Evolutionary conservation across 2,329 filamentous ascomycete genomes (phyloP), one percentile per base, ranked within the genome.

Genomic region (Nemania sp.): DNA sequence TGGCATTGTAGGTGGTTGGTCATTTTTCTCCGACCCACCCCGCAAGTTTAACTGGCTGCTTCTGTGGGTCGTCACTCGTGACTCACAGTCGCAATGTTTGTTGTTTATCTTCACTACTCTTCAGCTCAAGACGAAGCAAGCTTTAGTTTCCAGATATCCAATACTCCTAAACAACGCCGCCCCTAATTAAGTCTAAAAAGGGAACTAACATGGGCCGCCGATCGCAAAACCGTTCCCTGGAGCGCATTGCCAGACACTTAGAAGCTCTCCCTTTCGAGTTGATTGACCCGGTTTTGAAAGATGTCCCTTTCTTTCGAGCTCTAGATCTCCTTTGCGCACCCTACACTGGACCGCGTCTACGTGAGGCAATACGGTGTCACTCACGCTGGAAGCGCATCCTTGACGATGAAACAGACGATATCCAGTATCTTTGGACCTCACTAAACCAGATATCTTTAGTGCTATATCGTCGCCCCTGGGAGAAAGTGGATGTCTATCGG

Each of bases 201-300:
- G 7, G 13, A 29, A 18, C 5, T n/a, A 47, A 5, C 53, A 58
- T 64, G 62, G 45, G 52, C 10, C n/a, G n/a, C 20, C 18, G 11
- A 58, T 15, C 18, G 3, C 27, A 38, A 24, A 32, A 53, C 32
- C 29, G 26, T 38, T 24, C 27, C 29, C 61, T 64, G 15, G 35
- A 26, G 41, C 51, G 62, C 35, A 51, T 65, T 26, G 66, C 52
- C 32, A 13, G 54, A 6, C 54, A 65, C 26, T 7, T 62, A 7
- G 66, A 68, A 55, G 5, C 51, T 15, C 53, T 65, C 5, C 52
- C 62, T n/a, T 49, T 62, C 20, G 66, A 68, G 45, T 29, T 65
- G 6, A 47, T 62, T 32, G 45, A 52, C 11, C 66, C 49, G 13
- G 49, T 68, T 49, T 51, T 68, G 15, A 49, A 55, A 24, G 66